phyloP scores from a whole-genome alignment of 129 eudicot species.

The Mikania micrantha region DNA sequence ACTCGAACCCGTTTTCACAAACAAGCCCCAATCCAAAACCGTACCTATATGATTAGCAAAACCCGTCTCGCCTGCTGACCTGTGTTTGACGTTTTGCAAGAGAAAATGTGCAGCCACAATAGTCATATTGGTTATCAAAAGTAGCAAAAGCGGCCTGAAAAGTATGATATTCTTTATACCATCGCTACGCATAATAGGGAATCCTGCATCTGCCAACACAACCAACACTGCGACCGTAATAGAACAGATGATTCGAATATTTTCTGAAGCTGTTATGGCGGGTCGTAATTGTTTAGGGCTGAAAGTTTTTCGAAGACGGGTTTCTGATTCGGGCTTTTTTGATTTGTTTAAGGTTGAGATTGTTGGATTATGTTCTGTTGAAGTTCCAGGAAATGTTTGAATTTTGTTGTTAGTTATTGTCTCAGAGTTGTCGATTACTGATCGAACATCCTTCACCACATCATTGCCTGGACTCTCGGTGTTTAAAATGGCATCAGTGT shows the following conservation, averaged over 20 bases:
- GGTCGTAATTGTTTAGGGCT: constrained; percentile 38
- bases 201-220: constrained; percentile 46
- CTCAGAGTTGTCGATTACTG: constrained; percentile 4
- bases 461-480: not conserved
- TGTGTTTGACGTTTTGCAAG: constrained; percentile 25
- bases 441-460: constrained; percentile 11
- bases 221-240: constrained; percentile 52
- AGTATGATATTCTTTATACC: constrained; percentile 30
- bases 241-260: constrained; percentile 37
- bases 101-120: constrained; percentile 42
- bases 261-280: constrained; percentile 52
- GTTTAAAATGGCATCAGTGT: constrained; percentile 2
- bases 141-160: constrained; percentile 60
- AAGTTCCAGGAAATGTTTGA: constrained; percentile 14
- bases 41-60: constrained; percentile 41
- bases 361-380: constrained; percentile 6
- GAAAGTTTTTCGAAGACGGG: constrained; percentile 9
- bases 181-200: constrained; percentile 46
- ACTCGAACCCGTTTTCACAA: constrained; percentile 47
- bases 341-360: constrained; percentile 12
- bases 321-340: constrained; percentile 13
- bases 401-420: not conserved
- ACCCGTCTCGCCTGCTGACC: constrained; percentile 25
- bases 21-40: constrained; percentile 52
- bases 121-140: constrained; percentile 61